phyloP scores from a whole-genome alignment of 2,329 filamentous ascomycete species.

The Venturia aucupariae region DNA sequence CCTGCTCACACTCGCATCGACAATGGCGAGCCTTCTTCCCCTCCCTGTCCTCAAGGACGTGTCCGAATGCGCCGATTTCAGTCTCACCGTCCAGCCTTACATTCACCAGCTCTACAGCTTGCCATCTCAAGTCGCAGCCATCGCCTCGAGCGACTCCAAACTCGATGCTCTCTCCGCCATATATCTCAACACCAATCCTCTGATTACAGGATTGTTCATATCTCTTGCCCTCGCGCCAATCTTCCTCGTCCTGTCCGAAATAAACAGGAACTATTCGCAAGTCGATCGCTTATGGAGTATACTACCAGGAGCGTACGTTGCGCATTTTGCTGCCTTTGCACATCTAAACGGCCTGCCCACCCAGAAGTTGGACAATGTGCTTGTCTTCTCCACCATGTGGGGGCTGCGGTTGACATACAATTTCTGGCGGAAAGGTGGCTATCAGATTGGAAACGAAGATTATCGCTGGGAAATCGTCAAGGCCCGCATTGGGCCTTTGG shows the following conservation, averaged over 20 bases:
- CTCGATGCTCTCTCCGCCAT: slow-evolving; percentile 56
- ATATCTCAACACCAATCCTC: slow-evolving; percentile 78
- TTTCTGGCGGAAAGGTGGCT: slow-evolving; percentile 93
- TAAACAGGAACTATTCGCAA: slow-evolving; percentile 94
- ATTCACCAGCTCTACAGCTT: slow-evolving; percentile 53
- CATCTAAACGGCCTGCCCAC: slow-evolving; percentile 63
- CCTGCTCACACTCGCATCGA: not conserved
- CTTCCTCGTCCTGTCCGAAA: slow-evolving; percentile 67
- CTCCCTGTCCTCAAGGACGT: slow-evolving; percentile 63
- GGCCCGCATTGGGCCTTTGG: slow-evolving; percentile 48
- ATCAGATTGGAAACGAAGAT: slow-evolving; percentile 80
- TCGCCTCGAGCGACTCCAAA: slow-evolving; percentile 44
- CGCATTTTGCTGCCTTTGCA: slow-evolving; percentile 78
- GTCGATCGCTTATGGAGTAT: slow-evolving; percentile 90
- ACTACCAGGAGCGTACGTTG: slow-evolving; percentile 75
- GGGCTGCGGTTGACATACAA: slow-evolving; percentile 90
- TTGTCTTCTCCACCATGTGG: slow-evolving; percentile 67
- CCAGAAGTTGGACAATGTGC: slow-evolving; percentile 60
- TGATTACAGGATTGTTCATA: slow-evolving; percentile 64
- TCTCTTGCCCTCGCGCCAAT: slow-evolving; percentile 61
- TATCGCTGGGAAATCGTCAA: slow-evolving; percentile 84
- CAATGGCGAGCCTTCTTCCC: slow-evolving; percentile 43
- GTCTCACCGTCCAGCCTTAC: slow-evolving; percentile 65
- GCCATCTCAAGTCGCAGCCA: slow-evolving; percentile 27
- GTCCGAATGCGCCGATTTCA: slow-evolving; percentile 67